Base-by-base conservation (phyloP, 805 yeast species). In the Candida ipomoeae region DNA sequence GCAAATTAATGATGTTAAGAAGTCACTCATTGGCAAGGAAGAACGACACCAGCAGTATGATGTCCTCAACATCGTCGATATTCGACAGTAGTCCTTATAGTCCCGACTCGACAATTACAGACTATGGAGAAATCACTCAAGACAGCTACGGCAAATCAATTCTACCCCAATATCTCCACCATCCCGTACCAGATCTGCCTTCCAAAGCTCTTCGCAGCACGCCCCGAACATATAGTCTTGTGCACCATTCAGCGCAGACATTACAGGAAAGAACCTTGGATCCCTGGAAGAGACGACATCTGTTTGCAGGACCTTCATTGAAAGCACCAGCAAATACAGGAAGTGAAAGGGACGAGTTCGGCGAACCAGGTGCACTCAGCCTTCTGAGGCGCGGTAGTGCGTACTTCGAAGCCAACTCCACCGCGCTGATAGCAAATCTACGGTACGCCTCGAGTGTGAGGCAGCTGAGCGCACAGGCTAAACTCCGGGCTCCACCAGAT, bases 71-170 rank as follows among this genome's bases (percentile, higher is more conserved):
- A 14, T 44, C 54, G 18, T 56, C 62, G 7, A 37, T 60, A 14
- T 60, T 60, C 36, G 62, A 60, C 31, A 48, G 50, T 6, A 48
- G 50, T 7, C 55, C 57, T 1, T 40, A 46, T 29, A 54, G 52
- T 33, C 54, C 57, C 10, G 49, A 48, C 17, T 53, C 46, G 1
- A 26, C 38, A 5, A 4, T 23, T 15, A 23, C 46, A 15, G 26
- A 44, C 11, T 36, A 15, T 14, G 37, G 13, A 18, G 40, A 35
- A 7, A 8, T 8, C 13, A 5, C 20, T 10, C 17, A 20, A 13
- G 31, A 42, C n/a, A 18, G 20, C 8, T 7, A 10, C 29, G 1
- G 11, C 21, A 21, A n/a, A 8, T 5, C 21, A 7, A n/a, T n/a
- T 15, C 13, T 23, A 11, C 38, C n/a, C 23, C 14, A 33, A 7